phyloP scores from a whole-genome alignment of 225 moss, liverwort and hornwort genomes.

The Thuidium tamariscinum region DNA sequence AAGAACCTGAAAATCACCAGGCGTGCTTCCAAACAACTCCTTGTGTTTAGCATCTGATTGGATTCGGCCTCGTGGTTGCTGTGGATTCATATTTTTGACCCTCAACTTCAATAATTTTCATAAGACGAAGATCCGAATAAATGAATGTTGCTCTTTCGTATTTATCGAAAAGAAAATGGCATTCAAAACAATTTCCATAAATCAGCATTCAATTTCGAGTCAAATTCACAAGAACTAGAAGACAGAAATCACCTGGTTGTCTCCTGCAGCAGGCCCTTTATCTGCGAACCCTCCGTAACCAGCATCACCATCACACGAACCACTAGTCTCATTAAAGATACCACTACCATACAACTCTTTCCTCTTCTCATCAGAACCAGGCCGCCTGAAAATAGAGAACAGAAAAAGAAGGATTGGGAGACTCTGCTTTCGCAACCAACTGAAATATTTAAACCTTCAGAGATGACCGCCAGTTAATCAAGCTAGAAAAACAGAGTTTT shows the following conservation, averaged over 20 bases:
- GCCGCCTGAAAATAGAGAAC: conserved; percentile 23
- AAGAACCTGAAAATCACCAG: conserved; percentile 25
- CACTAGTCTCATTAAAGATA: conserved; percentile 67
- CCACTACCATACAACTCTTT: conserved; percentile 92
- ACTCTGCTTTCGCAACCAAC: background rate
- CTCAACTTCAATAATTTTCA: conserved; percentile 10
- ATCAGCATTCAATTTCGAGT: background rate
- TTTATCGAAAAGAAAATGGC: background rate
- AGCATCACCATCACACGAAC: conserved; percentile 38
- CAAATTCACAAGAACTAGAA: background rate
- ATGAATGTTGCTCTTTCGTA: background rate
- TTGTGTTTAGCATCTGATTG: conserved; percentile 52
- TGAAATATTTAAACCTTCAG: background rate
- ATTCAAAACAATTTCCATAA: background rate
- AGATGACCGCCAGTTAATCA: background rate
- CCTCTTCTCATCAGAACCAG: conserved; percentile 62
- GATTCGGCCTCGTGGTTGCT: conserved; percentile 30
- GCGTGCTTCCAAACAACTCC: conserved; percentile 38
- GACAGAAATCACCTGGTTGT: conserved; percentile 39
- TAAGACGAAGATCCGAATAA: background rate
- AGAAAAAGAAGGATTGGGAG: background rate
- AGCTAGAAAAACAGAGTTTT: background rate
- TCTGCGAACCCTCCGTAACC: conserved; percentile 35
- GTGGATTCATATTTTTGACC: conserved; percentile 17
- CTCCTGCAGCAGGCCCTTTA: conserved; percentile 50